phyloP scores from a whole-genome alignment of 257 asterid species.

The Fraxinus cuspidata region DNA sequence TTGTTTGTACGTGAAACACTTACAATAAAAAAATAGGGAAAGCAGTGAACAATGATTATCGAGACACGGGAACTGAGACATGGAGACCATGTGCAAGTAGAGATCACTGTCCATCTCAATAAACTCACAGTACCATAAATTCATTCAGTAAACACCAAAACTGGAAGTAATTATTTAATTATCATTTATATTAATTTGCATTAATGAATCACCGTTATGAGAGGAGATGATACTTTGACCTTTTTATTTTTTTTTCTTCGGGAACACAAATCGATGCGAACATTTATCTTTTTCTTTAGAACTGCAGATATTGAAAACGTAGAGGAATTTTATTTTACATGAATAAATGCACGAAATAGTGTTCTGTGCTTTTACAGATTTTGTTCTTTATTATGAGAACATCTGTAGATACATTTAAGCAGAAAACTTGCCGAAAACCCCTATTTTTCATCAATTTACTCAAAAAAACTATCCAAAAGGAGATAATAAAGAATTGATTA shows the following conservation, averaged over 20 bases:
- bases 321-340: slow-evolving; percentile 21
- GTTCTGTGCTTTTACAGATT: slow-evolving; percentile 32
- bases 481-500: not conserved
- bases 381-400: slow-evolving; percentile 33
- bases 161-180: not conserved
- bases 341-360: slow-evolving; percentile 31
- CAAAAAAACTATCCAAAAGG: not conserved
- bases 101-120: slow-evolving; percentile 73
- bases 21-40: slow-evolving; percentile 6
- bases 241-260: slow-evolving; percentile 13
- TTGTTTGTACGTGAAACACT: slow-evolving; percentile 15
- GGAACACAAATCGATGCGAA: slow-evolving; percentile 34
- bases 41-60: slow-evolving; percentile 29
- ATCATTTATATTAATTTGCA: not conserved
- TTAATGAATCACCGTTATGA: slow-evolving; percentile 24
- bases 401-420: slow-evolving; percentile 21
- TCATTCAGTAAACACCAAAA: slow-evolving; percentile 29
- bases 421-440: not conserved
- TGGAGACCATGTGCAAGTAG: slow-evolving; percentile 50
- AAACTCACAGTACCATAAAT: slow-evolving; percentile 41
- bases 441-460: not conserved
- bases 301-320: slow-evolving; percentile 19
- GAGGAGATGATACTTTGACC: slow-evolving; percentile 26
- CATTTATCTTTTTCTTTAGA: slow-evolving; percentile 21
- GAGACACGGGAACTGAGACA: slow-evolving; percentile 36